Evolutionary conservation across 2,329 filamentous ascomycete species (phyloP).

Genomic region (Botrytis pseudocinerea): DNA sequence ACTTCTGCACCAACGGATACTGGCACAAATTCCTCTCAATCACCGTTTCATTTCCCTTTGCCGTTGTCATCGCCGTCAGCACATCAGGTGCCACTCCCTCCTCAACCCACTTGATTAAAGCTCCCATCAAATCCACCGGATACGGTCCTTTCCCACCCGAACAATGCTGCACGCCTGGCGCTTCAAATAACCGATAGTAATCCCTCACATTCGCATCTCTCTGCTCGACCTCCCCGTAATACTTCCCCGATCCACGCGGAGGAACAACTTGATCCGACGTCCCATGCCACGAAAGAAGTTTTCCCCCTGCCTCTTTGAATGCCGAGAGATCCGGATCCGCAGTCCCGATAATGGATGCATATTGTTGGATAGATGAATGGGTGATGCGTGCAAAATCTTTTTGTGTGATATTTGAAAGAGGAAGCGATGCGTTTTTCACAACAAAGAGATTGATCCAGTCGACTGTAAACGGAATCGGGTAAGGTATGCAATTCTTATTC

Average conservation of each 20-base stretch:
- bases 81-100: constrained; percentile 38
- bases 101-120: constrained; percentile 41
- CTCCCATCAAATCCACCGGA: constrained; percentile 33
- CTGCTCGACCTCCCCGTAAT: constrained; percentile 33
- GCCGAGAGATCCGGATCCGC: constrained; percentile 27
- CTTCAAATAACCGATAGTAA: constrained; percentile 42
- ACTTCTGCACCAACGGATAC: background rate
- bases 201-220: constrained; percentile 29
- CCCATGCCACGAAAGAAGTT: constrained; percentile 30
- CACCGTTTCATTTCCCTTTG: background rate
- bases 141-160: constrained; percentile 33
- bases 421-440: constrained; percentile 38
- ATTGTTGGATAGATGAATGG: constrained; percentile 21
- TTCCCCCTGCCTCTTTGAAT: constrained; percentile 27
- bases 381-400: constrained; percentile 8
- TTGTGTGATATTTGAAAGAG: background rate
- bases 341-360: constrained; percentile 24
- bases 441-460: constrained; percentile 44
- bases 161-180: constrained; percentile 42
- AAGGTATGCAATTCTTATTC: constrained; percentile 15
- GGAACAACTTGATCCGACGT: constrained; percentile 25
- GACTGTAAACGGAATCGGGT: constrained; percentile 38
- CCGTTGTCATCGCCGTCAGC: background rate
- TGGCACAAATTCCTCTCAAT: constrained; percentile 4
- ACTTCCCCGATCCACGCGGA: constrained; percentile 29